Evolutionary conservation across 495 filamentous ascomycete genomes (phyloP).

Genomic region (Penicillium lividum): DNA sequence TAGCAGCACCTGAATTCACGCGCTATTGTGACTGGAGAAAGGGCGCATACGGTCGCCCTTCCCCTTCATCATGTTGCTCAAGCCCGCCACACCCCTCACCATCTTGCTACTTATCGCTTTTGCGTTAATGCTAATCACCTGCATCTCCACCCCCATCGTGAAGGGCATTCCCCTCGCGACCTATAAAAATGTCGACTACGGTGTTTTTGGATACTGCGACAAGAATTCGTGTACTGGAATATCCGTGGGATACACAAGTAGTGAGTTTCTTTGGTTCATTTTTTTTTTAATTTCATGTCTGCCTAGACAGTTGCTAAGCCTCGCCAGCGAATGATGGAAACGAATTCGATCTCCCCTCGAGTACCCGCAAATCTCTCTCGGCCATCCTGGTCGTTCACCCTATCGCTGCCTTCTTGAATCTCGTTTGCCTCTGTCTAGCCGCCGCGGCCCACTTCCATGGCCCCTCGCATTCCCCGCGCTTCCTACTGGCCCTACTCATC

Average conservation of each 20-base stretch:
- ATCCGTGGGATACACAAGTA: conserved; percentile 80
- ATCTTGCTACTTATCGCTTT: conserved; percentile 85
- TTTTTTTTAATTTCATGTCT: conserved; percentile 8
- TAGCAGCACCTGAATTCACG: conserved; percentile 10
- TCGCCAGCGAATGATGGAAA: conserved; percentile 32
- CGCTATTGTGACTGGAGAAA: conserved; percentile 15
- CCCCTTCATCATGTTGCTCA: conserved; percentile 58
- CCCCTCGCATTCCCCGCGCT: conserved; percentile 91
- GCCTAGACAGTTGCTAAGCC: conserved; percentile 10
- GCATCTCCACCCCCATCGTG: conserved; percentile 90
- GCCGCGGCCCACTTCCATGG: conserved; percentile 81
- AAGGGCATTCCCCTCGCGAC: conserved; percentile 78
- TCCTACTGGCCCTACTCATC: conserved; percentile 80
- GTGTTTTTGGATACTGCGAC: conserved; percentile 90
- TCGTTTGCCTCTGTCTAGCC: conserved; percentile 81
- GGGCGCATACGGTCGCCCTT: conserved; percentile 20
- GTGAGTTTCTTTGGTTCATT: conserved; percentile 54
- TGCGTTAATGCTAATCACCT: conserved; percentile 79
- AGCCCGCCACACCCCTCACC: conserved; percentile 90
- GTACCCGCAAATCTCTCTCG: conserved; percentile 81
- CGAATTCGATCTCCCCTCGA: conserved; percentile 72
- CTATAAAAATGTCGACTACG: conserved; percentile 76
- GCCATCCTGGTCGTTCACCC: conserved; percentile 91
- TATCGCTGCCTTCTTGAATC: conserved; percentile 80
- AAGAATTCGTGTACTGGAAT: conserved; percentile 64